Evolutionary conservation across 2,329 filamentous ascomycete species (phyloP).

Genomic region (Pseudohalonectria lignicola): DNA sequence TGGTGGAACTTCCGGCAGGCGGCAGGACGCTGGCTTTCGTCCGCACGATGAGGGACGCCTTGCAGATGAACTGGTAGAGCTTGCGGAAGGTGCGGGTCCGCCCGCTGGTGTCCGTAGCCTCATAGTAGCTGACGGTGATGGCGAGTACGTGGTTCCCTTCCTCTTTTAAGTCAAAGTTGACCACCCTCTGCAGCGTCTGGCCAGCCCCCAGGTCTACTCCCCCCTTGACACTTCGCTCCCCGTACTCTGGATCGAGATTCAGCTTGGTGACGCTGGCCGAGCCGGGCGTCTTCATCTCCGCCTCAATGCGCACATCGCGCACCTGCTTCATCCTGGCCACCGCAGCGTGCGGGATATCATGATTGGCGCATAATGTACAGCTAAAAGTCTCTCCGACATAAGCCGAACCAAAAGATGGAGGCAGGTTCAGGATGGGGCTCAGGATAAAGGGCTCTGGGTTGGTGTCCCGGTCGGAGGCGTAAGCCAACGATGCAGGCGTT

Average conservation of each 20-base stretch:
- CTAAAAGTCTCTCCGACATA: constrained; percentile 94
- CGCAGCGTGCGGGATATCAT: constrained; percentile 44
- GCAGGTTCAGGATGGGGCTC: constrained; percentile 64
- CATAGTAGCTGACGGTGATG: constrained; percentile 89
- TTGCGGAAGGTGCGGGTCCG: constrained; percentile 83
- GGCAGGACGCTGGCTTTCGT: constrained; percentile 69
- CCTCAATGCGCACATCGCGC: constrained; percentile 70
- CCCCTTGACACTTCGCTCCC: constrained; percentile 7
- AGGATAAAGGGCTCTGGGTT: constrained; percentile 47
- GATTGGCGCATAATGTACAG: constrained; percentile 93
- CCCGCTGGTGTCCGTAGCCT: constrained; percentile 60
- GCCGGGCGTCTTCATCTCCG: constrained; percentile 90
- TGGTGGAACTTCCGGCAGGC: constrained; percentile 6
- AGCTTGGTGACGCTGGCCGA: constrained; percentile 48
- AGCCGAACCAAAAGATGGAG: constrained; percentile 83
- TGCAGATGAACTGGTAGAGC: constrained; percentile 92
- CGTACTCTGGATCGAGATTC: constrained; percentile 35
- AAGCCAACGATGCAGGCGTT: constrained; percentile 61
- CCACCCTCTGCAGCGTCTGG: constrained; percentile 66
- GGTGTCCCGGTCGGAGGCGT: constrained; percentile 32
- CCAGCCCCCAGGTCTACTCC: constrained; percentile 46
- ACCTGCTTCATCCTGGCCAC: constrained; percentile 36
- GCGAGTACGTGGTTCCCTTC: constrained; percentile 89
- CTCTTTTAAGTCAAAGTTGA: constrained; percentile 82
- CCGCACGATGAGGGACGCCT: constrained; percentile 77